phyloP scores from a whole-genome alignment of 2,329 filamentous ascomycete genomes.

The Colletotrichum sp. region DNA sequence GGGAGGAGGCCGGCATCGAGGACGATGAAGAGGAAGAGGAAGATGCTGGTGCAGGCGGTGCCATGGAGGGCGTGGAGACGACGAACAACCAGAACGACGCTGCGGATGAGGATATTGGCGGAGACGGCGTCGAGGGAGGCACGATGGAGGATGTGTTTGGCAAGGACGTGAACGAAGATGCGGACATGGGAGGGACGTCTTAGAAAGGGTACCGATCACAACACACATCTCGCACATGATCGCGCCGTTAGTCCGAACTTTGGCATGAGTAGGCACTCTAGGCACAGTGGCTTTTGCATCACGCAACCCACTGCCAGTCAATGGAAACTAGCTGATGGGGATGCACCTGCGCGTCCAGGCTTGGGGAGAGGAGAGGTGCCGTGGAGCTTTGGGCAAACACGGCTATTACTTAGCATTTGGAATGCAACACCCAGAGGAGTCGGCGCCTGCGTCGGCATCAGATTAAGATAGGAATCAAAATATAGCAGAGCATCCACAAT shows the following conservation, averaged over 20 bases:
- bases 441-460: background rate
- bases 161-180: constrained; percentile 61
- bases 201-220: background rate
- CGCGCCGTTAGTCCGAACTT: background rate
- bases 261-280: background rate
- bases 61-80: constrained; percentile 54
- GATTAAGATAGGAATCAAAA: background rate
- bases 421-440: background rate
- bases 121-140: constrained; percentile 53
- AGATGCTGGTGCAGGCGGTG: constrained; percentile 47
- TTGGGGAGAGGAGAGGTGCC: background rate
- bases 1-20: constrained; percentile 51
- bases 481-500: background rate
- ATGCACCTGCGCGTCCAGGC: background rate
- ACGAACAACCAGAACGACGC: constrained; percentile 35
- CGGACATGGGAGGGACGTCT: constrained; percentile 40
- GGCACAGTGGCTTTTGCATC: background rate
- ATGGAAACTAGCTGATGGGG: background rate
- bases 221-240: background rate
- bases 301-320: background rate
- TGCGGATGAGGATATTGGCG: constrained; percentile 45
- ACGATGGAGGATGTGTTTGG: constrained; percentile 62
- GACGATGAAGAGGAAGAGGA: constrained; percentile 47
- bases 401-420: background rate
- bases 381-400: background rate